Conservation (phyloP, 1,139 yeast species). For the Diutina rugosa region DNA sequence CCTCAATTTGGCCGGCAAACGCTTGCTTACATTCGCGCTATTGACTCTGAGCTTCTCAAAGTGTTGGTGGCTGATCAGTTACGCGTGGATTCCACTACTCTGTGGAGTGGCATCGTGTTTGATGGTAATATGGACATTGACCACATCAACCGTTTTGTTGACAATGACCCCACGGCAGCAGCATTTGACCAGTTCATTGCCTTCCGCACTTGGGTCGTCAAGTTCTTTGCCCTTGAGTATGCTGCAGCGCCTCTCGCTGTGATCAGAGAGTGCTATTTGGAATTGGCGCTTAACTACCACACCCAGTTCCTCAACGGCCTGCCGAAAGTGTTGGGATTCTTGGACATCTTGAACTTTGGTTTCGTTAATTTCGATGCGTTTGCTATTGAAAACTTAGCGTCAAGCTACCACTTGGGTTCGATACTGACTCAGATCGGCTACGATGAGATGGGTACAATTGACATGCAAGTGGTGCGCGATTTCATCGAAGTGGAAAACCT, state of each 20-base stretch:
- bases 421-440: not conserved
- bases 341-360: constrained; percentile 56
- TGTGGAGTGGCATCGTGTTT: not conserved
- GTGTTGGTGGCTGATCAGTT: not conserved
- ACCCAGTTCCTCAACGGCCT: constrained; percentile 35
- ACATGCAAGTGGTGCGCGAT: not conserved
- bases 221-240: constrained; percentile 60
- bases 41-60: not conserved
- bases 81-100: not conserved
- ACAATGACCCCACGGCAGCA: constrained; percentile 24
- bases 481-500: not conserved
- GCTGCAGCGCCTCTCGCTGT: constrained; percentile 52
- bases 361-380: constrained; percentile 20
- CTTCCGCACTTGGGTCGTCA: constrained; percentile 50
- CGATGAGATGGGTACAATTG: not conserved
- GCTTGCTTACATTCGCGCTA: not conserved
- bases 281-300: constrained; percentile 33
- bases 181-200: constrained; percentile 51
- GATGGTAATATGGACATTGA: not conserved
- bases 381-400: not conserved
- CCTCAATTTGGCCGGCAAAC: not conserved
- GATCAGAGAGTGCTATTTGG: constrained; percentile 40
- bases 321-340: constrained; percentile 51
- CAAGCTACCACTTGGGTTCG: not conserved
- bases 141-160: constrained; percentile 19